Conservation (phyloP, 345 rosid genomes). For the Nasturtium officinale region DNA sequence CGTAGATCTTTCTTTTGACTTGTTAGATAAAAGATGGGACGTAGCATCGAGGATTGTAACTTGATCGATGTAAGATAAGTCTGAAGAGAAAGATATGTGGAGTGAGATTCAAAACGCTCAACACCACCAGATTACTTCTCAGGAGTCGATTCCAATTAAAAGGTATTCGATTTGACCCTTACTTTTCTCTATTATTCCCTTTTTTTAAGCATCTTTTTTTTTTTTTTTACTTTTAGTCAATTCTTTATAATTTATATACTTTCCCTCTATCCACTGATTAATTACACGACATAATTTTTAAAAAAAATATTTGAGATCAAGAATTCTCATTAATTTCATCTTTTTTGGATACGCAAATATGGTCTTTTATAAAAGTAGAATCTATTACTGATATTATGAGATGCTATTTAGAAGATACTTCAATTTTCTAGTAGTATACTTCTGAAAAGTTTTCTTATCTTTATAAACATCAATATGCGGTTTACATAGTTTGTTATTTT, state of each 20-base stretch:
- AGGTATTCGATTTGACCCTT: slow-evolving; percentile 43
- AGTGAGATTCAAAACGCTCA: not conserved
- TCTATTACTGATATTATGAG: not conserved
- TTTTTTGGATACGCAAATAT: not conserved
- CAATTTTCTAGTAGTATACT: not conserved
- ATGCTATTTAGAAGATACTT: not conserved
- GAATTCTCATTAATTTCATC: not conserved
- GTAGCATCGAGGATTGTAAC: not conserved
- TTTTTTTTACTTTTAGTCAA: not conserved
- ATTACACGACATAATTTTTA: not conserved
- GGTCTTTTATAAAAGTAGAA: not conserved
- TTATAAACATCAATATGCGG: not conserved
- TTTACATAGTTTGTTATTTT: not conserved
- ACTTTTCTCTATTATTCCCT: not conserved
- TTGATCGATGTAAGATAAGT: not conserved
- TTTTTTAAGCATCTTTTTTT: not conserved
- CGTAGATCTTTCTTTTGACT: not conserved
- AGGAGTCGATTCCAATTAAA: slow-evolving; percentile 27
- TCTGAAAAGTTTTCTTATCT: not conserved
- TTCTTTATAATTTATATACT: not conserved
- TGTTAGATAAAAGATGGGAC: not conserved
- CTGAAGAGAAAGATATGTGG: not conserved
- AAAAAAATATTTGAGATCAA: not conserved
- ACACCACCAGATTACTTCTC: slow-evolving; percentile 2
- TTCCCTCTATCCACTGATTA: not conserved